Evolutionary conservation across 192 early-diverging fungal species (phyloP), one percentile per base, ranked within the genome.

Genomic region (Coemansia sp.): DNA sequence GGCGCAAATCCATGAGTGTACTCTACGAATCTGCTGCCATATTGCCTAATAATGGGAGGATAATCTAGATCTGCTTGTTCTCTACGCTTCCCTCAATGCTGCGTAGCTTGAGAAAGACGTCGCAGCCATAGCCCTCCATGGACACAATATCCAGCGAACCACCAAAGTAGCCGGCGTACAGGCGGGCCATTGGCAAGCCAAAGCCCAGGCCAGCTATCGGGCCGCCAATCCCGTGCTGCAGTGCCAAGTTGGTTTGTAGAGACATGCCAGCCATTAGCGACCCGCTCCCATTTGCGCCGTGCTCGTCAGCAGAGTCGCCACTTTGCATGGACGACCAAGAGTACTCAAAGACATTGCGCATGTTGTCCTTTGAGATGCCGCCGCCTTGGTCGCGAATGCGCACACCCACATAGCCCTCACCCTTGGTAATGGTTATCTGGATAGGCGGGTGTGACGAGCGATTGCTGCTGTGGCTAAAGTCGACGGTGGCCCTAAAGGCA

Each of bases 131-230:
- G 6, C 93, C 94, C 35, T 88, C 85, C 52, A 98, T 79, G 16
- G 91, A 91, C 43, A 91, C 80, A 31, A 98, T 71, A 16, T 92
- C 89, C 42, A 98, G 83, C 2, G 88, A 88, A 0, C 96, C 96
- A 43, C 93, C 94, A 88, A 98, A 98, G 62, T 98, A 98, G 35
- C 88, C 85, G 21, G 94, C 91, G 77, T 96, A 96, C 37, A 94
- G 86, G 18, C 90, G 77, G 2, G 92, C 90, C 87, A 94, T 89
- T 10, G 93, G 93, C 41, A 98, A 74, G 12, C 95, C 93, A 83
- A 86, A 91, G 28, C 88, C 88, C 20, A 90, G 78, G 3, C 87
- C 86, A 25, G 82, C 96, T 63, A 98, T 95, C 0, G 96, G 96
- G 0, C 96, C 96, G 47, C 96, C 96, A 6, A 92, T 79, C 10